Percentiles rank a stretch among this genome's conserved stretches.
These are phyloP conservation scores for Cupressus sempervirens DNA, from an alignment of 75 land plant genomes.

Conservation along the genomic window DNA sequence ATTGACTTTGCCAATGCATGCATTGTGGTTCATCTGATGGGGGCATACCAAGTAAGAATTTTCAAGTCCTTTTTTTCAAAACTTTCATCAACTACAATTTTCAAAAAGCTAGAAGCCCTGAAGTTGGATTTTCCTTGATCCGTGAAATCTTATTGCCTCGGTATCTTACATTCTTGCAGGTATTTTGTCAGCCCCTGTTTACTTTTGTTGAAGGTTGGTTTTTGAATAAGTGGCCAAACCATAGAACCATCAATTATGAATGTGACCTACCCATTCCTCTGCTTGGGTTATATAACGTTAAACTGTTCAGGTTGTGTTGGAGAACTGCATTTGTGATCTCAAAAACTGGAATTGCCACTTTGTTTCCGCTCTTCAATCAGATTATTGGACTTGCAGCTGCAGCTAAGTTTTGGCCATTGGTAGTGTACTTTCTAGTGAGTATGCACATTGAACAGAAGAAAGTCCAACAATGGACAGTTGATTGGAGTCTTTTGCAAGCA, in stretches of 20 bases:
- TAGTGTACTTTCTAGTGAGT: constrained; percentile 63
- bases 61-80: neutral
- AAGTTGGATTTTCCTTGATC: neutral
- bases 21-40: constrained; percentile 17
- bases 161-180: constrained; percentile 15
- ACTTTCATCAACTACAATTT: neutral
- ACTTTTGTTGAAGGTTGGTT: constrained; percentile 19
- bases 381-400: constrained; percentile 43
- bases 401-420: constrained; percentile 70
- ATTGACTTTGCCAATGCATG: constrained; percentile 24
- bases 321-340: constrained; percentile 27
- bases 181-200: constrained; percentile 23
- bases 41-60: constrained; percentile 25
- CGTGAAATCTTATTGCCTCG: neutral
- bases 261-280: neutral
- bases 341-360: constrained; percentile 20
- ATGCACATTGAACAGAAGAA: constrained; percentile 61
- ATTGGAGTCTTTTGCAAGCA: constrained; percentile 49
- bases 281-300: constrained; percentile 1
- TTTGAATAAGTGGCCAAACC: constrained; percentile 9
- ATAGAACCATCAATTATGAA: constrained; percentile 2
- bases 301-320: constrained; percentile 26
- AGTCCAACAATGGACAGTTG: constrained; percentile 41
- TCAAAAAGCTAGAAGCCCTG: neutral
- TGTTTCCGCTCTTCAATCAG: constrained; percentile 31